A percentile compares a stretch with the other conserved stretches of the same genome.
phyloP scores from a whole-genome alignment of 1,284 basidiomycete genomes.

The Ustilago trichophora region DNA sequence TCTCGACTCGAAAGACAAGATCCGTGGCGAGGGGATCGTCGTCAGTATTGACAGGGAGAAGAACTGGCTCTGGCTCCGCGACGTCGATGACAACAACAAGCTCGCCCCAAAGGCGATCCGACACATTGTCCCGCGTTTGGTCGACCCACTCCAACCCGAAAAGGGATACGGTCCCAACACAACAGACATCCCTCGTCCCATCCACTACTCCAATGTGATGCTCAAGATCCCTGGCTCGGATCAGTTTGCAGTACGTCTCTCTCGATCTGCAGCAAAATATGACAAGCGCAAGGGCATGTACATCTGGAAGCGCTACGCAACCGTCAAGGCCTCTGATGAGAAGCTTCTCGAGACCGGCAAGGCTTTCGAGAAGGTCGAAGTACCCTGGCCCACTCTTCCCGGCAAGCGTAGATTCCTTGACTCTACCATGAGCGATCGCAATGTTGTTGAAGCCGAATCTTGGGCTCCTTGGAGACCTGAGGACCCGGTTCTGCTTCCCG shows the following conservation, averaged over 20 bases:
- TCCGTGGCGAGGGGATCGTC: slow-evolving; percentile 62
- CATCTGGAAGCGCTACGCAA: slow-evolving; percentile 61
- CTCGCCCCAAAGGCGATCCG: slow-evolving; percentile 57
- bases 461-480: slow-evolving; percentile 63
- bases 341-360: slow-evolving; percentile 42
- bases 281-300: slow-evolving; percentile 55
- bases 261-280: slow-evolving; percentile 48
- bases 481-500: slow-evolving; percentile 57
- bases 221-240: slow-evolving; percentile 62
- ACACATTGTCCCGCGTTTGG: slow-evolving; percentile 55
- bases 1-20: slow-evolving; percentile 35
- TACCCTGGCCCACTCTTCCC: slow-evolving; percentile 60
- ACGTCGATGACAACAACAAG: slow-evolving; percentile 56
- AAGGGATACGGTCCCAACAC: slow-evolving; percentile 61
- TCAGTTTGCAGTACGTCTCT: slow-evolving; percentile 55
- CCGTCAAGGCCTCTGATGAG: slow-evolving; percentile 49
- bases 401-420: slow-evolving; percentile 26
- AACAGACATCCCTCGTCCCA: slow-evolving; percentile 54
- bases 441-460: slow-evolving; percentile 54
- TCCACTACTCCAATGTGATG: slow-evolving; percentile 65
- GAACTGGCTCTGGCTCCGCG: slow-evolving; percentile 61
- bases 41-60: slow-evolving; percentile 56
- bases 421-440: slow-evolving; percentile 31
- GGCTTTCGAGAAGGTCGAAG: slow-evolving; percentile 52
- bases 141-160: slow-evolving; percentile 52